A percentile compares a stretch with the other conserved stretches of the same genome.
Conservation (phyloP, 2,329 filamentous ascomycete species). For the Bisporella sp. region DNA sequence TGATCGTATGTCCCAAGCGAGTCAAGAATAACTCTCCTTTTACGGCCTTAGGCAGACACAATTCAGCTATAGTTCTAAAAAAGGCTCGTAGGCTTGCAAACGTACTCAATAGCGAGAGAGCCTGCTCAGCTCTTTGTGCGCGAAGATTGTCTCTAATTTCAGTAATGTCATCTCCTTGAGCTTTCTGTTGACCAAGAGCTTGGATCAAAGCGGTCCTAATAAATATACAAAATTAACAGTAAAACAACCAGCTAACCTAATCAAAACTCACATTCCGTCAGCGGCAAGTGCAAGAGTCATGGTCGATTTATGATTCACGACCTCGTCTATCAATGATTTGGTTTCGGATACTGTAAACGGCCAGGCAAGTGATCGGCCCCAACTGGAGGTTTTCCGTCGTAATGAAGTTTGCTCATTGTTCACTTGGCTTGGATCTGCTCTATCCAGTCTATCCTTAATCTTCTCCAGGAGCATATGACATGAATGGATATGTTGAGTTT, state of each 20-base stretch:
- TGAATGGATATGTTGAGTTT: slow-evolving; percentile 8
- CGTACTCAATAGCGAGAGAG: too few species aligned
- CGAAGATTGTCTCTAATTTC: neutral
- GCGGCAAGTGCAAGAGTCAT: slow-evolving; percentile 11
- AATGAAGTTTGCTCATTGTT: neutral
- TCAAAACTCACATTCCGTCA: slow-evolving; percentile 4
- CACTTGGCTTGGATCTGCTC: neutral
- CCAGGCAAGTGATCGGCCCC: slow-evolving; percentile 8
- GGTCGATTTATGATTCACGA: slow-evolving; percentile 11
- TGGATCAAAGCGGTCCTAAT: neutral
- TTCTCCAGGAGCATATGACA: slow-evolving; percentile 9
- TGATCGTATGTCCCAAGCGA: slow-evolving; percentile 3
- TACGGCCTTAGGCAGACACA: neutral
- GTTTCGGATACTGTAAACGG: slow-evolving; percentile 5
- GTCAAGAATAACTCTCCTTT: slow-evolving; percentile 3
- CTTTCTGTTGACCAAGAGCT: slow-evolving; percentile 1
- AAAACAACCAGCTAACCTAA: too few species aligned
- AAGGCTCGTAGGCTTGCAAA: too few species aligned
- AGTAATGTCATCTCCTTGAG: neutral
- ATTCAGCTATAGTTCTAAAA: too few species aligned
- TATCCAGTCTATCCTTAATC: slow-evolving; percentile 4
- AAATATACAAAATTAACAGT: too few species aligned
- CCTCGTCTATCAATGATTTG: slow-evolving; percentile 7
- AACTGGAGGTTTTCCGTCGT: too few species aligned
- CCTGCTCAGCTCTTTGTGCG: too few species aligned